Evolutionary conservation across 2,329 filamentous ascomycete species (phyloP).

Genomic region (Colletotrichum echinochloae): DNA sequence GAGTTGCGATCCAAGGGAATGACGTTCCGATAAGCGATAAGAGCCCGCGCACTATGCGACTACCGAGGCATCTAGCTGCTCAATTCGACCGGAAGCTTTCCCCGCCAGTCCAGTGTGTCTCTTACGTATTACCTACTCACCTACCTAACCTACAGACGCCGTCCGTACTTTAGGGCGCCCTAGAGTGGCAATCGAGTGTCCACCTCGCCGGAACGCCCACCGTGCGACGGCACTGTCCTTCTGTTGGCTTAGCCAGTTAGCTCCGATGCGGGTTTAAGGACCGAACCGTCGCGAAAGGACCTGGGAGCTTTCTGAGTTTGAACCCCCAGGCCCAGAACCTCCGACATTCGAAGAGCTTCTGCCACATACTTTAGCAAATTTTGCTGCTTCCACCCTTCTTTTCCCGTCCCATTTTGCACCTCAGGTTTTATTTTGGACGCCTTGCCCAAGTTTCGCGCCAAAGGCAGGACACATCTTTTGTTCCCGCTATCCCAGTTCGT

Average conservation of each 20-base stretch:
- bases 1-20: conserved; percentile 9
- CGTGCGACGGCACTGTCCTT: conserved; percentile 27
- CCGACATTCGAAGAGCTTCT: conserved; percentile 39
- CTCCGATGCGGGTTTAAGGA: conserved; percentile 34
- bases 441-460: not conserved
- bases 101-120: not conserved
- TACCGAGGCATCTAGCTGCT: not conserved
- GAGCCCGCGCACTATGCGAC: not conserved
- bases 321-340: conserved; percentile 28
- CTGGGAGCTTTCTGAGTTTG: conserved; percentile 29
- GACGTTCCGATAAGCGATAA: conserved; percentile 25
- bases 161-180: too few species aligned
- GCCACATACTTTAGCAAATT: conserved; percentile 24
- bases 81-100: not conserved
- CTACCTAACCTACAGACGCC: too few species aligned
- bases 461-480: conserved; percentile 4
- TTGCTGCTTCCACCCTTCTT: conserved; percentile 22
- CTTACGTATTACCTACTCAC: too few species aligned
- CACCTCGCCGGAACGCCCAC: conserved; percentile 22
- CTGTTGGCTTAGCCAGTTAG: conserved; percentile 28
- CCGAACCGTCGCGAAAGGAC: conserved; percentile 35
- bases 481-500: conserved; percentile 25
- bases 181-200: conserved; percentile 30
- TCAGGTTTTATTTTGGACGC: not conserved
- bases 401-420: conserved; percentile 1